phyloP scores from a whole-genome alignment of 2,329 filamentous ascomycete genomes.

The Trichoderma harzianum region DNA sequence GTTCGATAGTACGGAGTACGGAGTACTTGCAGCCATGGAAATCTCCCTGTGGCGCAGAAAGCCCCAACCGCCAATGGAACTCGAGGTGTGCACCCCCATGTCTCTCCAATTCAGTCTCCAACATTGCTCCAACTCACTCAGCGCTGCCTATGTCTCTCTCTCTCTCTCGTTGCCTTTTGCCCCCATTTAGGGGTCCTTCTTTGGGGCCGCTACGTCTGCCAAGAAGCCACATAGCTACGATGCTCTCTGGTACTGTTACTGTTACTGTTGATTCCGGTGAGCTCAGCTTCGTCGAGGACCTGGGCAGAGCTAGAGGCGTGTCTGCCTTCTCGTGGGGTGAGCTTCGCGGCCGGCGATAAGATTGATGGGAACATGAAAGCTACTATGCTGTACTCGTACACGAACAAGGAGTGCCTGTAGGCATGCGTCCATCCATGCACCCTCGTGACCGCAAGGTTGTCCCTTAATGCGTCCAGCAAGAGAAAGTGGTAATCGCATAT shows the following conservation, averaged over 20 bases:
- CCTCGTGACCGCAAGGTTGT: not conserved
- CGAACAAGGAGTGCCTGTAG: not conserved
- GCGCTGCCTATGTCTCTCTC: not conserved
- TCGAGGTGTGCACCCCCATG: not conserved
- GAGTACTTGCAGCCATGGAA: not conserved
- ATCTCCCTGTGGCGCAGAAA: not conserved
- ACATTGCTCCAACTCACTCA: not conserved
- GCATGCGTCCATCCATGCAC: not conserved
- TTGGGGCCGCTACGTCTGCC: not conserved
- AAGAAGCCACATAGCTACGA: not conserved
- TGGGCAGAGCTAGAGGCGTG: not conserved
- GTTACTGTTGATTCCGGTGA: not conserved
- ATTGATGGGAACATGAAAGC: not conserved
- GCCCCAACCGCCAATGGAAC: not conserved
- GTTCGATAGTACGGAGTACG: not conserved
- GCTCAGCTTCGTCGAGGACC: not conserved
- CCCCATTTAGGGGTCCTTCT: not conserved
- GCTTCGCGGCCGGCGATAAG: not conserved
- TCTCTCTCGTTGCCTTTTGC: not conserved
- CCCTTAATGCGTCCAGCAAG: conserved; percentile 7
- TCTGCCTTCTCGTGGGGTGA: not conserved
- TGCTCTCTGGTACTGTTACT: not conserved
- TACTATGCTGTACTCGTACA: not conserved
- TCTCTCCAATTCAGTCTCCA: not conserved
- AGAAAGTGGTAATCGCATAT: conserved; percentile 15